Conservation (phyloP, 2,329 filamentous ascomycete genomes). For the Ambrosiella beaveri region DNA sequence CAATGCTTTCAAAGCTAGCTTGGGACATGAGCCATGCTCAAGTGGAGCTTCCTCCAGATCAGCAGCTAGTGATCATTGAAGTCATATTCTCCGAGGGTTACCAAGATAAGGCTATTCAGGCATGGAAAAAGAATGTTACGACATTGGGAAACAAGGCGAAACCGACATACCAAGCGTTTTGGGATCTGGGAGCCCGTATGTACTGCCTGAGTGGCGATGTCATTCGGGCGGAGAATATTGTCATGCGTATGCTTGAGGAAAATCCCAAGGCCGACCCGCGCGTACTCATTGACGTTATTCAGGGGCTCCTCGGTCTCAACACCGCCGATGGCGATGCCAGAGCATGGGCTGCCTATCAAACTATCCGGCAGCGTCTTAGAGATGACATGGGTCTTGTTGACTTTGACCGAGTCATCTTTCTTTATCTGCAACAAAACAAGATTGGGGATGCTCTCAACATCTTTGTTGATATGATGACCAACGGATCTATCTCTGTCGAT, state of each 20-base stretch:
- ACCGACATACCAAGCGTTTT: slow-evolving; percentile 36
- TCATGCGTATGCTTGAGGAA: slow-evolving; percentile 34
- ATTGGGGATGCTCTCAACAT: slow-evolving; percentile 52
- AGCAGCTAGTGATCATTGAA: slow-evolving; percentile 51
- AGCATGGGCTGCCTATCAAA: slow-evolving; percentile 52
- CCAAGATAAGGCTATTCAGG: slow-evolving; percentile 39
- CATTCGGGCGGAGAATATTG: slow-evolving; percentile 39
- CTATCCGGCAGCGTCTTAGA: slow-evolving; percentile 43
- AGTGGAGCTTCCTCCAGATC: slow-evolving; percentile 33
- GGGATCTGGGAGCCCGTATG: slow-evolving; percentile 50
- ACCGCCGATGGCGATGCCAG: slow-evolving; percentile 27
- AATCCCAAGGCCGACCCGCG: slow-evolving; percentile 28
- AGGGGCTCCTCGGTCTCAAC: slow-evolving; percentile 40
- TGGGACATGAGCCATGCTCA: slow-evolving; percentile 48
- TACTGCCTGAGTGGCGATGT: slow-evolving; percentile 39
- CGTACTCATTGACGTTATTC: slow-evolving; percentile 51
- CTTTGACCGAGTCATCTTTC: slow-evolving; percentile 57
- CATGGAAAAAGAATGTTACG: slow-evolving; percentile 42
- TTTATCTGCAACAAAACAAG: slow-evolving; percentile 49
- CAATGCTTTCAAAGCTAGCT: slow-evolving; percentile 42
- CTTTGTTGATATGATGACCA: slow-evolving; percentile 81
- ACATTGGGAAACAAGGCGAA: slow-evolving; percentile 29
- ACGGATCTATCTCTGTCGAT: slow-evolving; percentile 32
- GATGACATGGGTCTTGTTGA: slow-evolving; percentile 49
- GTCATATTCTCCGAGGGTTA: slow-evolving; percentile 47